These are phyloP conservation scores for Lithospermum erythrorhizon DNA, from an alignment of 257 asterid species.

Conservation along the genomic window DNA sequence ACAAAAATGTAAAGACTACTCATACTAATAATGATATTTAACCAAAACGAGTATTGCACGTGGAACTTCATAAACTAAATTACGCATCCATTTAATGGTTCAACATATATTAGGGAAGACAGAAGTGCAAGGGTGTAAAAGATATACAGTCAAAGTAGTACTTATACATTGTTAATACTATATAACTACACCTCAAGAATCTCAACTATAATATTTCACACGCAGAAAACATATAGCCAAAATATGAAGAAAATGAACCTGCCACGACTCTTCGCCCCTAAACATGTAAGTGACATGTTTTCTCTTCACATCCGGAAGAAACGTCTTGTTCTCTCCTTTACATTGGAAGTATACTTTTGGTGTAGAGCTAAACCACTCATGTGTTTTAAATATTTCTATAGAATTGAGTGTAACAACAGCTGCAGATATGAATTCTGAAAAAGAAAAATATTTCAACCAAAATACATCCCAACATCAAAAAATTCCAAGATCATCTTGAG, in stretches of 20 bases:
- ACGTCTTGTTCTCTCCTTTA: slow-evolving; percentile 19
- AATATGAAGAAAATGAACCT: slow-evolving; percentile 8
- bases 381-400: slow-evolving; percentile 14
- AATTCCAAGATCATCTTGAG: not conserved
- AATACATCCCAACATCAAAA: not conserved
- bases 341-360: slow-evolving; percentile 20
- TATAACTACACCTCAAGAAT: not conserved
- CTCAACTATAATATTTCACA: not conserved
- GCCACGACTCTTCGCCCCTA: slow-evolving; percentile 27
- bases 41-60: not conserved
- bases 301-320: slow-evolving; percentile 22
- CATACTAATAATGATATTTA: not conserved
- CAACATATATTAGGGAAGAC: no score
- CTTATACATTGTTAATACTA: no score
- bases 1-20: not conserved
- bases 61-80: not conserved
- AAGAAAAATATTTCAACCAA: not conserved
- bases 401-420: slow-evolving; percentile 16
- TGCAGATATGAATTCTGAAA: slow-evolving; percentile 11
- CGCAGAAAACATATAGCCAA: not conserved
- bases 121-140: no score
- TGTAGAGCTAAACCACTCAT: slow-evolving; percentile 3
- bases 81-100: not conserved
- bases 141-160: no score
- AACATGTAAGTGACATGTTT: slow-evolving; percentile 9